phyloP scores from a whole-genome alignment of 2,329 filamentous ascomycete species.

The Calonectria fujianensis region DNA sequence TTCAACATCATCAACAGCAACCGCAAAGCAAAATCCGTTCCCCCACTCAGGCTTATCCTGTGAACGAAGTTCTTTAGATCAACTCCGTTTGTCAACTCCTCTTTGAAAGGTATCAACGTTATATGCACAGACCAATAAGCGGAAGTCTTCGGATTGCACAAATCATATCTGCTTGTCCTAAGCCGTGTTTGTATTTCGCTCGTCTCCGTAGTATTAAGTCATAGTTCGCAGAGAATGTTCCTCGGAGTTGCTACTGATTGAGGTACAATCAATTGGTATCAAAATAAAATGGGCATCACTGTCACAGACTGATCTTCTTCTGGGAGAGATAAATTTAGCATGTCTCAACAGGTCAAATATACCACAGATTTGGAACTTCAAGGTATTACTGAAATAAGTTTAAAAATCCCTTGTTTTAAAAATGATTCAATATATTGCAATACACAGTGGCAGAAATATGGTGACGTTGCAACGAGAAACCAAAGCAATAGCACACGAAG shows the following conservation, averaged over 20 bases:
- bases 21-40: background rate
- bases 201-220: background rate
- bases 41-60: slow-evolving; percentile 37
- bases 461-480: background rate
- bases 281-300: no score
- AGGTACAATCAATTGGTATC: no score
- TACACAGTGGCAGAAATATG: background rate
- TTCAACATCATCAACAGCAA: background rate
- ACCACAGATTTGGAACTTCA: no score
- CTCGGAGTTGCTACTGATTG: no score
- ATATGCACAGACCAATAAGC: slow-evolving; percentile 46
- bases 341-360: no score
- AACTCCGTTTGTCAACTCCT: background rate
- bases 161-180: background rate
- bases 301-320: no score
- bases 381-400: no score
- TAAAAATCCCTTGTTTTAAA: background rate
- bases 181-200: background rate
- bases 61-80: slow-evolving; percentile 39
- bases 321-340: no score
- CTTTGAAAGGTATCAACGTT: background rate
- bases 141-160: slow-evolving; percentile 36
- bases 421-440: background rate
- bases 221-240: no score
- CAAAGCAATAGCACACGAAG: background rate